Evolutionary conservation across 352 stramenopile genomes (phyloP), one percentile per base, ranked within the genome.

Genomic region (Phytophthora brassicae): DNA sequence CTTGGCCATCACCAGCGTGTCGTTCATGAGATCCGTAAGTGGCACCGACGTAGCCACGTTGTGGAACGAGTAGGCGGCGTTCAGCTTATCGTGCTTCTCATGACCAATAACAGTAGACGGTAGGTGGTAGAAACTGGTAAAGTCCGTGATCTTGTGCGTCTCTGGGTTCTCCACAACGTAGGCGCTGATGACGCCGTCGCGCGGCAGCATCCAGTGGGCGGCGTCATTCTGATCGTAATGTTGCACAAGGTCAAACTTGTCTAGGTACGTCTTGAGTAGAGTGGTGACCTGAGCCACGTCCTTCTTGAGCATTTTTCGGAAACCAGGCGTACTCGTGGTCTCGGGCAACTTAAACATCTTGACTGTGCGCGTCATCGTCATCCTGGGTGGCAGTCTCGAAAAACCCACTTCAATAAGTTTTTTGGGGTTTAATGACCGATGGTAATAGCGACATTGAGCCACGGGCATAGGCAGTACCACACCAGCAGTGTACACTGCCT

Each of bases 371-470:
- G 95, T 86, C 83, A 99, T 98, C 22, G 97, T 99, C 94, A 99
- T 99, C 13, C 96, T 86, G n/a, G 86, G 89, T 22, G 82, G 71
- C 11, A 99, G 72, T 14, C 86, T 74, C 20, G 96, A 98, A 80
- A 99, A 99, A 9, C 96, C 97, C 49, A 99, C 91, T 26, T 98
- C 94, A 39, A 99, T 96, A 42, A 99, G 90, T 80, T 99, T 99
- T 76, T 99, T 99, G 6, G 97, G 94, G 81, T 99, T 99, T 6
- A 99, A 71, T 22, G 87, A 97, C 6, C 98, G 89, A 77, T 99
- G 98, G 75, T 94, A 99, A 80, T 99, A 99, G 20, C 97, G 85
- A 56, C 93, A 98, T 29, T 83, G 74, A 11, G 95, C 86, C 14
- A 99, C 84, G 9, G 97, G 97, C 69, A 96, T 98, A 0, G 97